Conservation (phyloP, 306 rosid genomes). For the Acmispon strigosus region DNA sequence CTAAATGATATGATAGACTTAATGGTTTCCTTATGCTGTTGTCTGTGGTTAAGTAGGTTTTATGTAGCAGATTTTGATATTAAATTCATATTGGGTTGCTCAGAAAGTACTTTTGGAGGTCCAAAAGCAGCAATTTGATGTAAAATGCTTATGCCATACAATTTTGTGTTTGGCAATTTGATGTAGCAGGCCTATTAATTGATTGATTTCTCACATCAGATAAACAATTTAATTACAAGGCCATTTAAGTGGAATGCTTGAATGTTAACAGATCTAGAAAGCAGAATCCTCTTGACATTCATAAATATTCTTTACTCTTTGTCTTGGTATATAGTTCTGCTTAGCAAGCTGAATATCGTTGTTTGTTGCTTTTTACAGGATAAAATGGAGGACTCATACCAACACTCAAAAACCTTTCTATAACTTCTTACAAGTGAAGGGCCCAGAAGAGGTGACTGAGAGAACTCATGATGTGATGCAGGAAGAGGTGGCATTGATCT, state of each 20-base stretch:
- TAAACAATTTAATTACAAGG: neutral
- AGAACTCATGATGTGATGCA: neutral
- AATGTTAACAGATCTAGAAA: neutral
- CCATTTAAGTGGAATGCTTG: neutral
- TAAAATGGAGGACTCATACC: slow-evolving; percentile 8
- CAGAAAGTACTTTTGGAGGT: neutral
- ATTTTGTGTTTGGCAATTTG: neutral
- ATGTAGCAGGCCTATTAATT: neutral
- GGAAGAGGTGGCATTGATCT: slow-evolving; percentile 38
- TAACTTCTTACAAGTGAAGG: slow-evolving; percentile 34
- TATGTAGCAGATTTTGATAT: neutral
- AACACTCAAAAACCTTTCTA: slow-evolving; percentile 21
- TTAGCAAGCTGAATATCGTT: neutral
- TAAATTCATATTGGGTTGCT: neutral
- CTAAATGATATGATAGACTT: neutral
- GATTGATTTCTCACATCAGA: neutral
- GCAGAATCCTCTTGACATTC: no score
- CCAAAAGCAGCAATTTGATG: neutral
- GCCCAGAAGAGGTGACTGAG: neutral
- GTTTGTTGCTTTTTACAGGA: slow-evolving; percentile 15
- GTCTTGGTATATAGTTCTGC: neutral
- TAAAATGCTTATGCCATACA: neutral
- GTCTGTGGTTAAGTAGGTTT: neutral
- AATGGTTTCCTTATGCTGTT: no score
- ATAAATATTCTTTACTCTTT: neutral